A percentile compares a stretch with the other conserved stretches of the same genome.
These are phyloP conservation scores for Aspergillus fructus DNA, from an alignment of 2,329 filamentous ascomycete genomes.

Conservation along the genomic window DNA sequence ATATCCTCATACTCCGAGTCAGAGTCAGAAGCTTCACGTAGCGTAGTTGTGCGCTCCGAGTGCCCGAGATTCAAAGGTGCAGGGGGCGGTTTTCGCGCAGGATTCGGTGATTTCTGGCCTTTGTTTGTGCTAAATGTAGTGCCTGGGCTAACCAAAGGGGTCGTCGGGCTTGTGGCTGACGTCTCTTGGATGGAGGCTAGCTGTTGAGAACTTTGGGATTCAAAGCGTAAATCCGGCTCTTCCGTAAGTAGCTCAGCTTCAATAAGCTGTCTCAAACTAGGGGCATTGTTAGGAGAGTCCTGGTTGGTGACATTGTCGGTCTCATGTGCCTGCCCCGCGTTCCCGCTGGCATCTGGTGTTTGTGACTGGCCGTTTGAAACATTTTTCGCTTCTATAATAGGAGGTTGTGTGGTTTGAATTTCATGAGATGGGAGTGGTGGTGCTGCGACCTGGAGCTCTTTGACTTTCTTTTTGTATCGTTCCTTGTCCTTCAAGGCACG, in stretches of 20 bases:
- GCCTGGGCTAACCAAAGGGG: slow-evolving; percentile 22
- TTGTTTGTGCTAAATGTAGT: slow-evolving; percentile 20
- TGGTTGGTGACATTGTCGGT: not conserved
- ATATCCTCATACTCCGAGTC: slow-evolving; percentile 84
- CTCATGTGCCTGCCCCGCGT: not conserved
- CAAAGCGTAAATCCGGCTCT: slow-evolving; percentile 7
- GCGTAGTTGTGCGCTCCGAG: slow-evolving; percentile 41
- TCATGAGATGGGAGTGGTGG: slow-evolving; percentile 34
- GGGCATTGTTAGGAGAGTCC: not conserved
- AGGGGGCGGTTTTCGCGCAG: slow-evolving; percentile 77
- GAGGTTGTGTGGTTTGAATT: slow-evolving; percentile 9
- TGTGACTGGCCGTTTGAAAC: not conserved
- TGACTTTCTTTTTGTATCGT: slow-evolving; percentile 84
- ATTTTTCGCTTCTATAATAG: slow-evolving; percentile 9
- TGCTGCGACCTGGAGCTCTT: slow-evolving; percentile 63
- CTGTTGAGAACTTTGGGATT: slow-evolving; percentile 11
- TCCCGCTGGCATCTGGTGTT: not conserved
- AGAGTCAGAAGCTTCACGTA: slow-evolving; percentile 58
- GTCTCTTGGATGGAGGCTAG: slow-evolving; percentile 17
- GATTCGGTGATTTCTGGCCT: slow-evolving; percentile 48
- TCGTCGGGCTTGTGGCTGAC: slow-evolving; percentile 18
- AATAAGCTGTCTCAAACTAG: slow-evolving; percentile 9
- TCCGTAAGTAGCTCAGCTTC: slow-evolving; percentile 5
- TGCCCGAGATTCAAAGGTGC: slow-evolving; percentile 73
- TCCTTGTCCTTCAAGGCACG: slow-evolving; percentile 91